Percentiles rank a stretch among this genome's conserved stretches.
phyloP scores from a whole-genome alignment of 1,139 yeast genomes.

The Sporopachydermia cereana region DNA sequence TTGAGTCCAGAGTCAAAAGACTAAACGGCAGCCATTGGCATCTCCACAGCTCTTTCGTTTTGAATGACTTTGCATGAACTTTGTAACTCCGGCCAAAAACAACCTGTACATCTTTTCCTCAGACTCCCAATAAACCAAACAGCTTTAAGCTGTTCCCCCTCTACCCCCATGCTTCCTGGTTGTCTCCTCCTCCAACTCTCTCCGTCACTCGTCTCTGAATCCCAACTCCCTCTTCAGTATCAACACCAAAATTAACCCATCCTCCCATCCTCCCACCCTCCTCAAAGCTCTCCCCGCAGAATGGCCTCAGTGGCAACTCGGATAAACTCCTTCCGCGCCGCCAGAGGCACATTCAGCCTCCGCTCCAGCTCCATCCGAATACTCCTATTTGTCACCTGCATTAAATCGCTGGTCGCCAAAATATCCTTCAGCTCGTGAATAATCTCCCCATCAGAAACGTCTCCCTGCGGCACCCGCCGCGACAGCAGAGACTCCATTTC shows the following conservation, averaged over 20 bases:
- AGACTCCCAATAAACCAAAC: too few relatives aligned
- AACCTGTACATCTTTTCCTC: too few relatives aligned
- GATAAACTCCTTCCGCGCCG: constrained; percentile 26
- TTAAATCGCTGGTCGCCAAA: constrained; percentile 26
- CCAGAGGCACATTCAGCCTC: constrained; percentile 24
- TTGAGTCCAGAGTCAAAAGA: too few relatives aligned
- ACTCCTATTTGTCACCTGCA: constrained; percentile 28
- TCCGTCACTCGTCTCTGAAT: not conserved
- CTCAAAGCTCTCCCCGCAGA: constrained; percentile 26
- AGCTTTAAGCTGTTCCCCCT: too few relatives aligned
- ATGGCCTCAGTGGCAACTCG: constrained; percentile 29
- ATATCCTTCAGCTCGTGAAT: constrained; percentile 26
- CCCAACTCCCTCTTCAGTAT: not conserved
- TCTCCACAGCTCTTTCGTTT: too few relatives aligned
- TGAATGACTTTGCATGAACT: too few relatives aligned
- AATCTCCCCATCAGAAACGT: constrained; percentile 22
- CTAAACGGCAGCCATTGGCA: too few relatives aligned
- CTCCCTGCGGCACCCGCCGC: not conserved
- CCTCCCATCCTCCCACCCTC: not conserved
- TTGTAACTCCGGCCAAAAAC: too few relatives aligned
- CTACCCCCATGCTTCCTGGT: not conserved
- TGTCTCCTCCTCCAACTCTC: not conserved
- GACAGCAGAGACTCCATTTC: not conserved
- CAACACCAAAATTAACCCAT: not conserved
- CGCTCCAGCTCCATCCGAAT: constrained; percentile 25